Evolutionary conservation across 2,329 filamentous ascomycete genomes (phyloP), one percentile per base, ranked within the genome.

Genomic region (Lizonia empirigonia): DNA sequence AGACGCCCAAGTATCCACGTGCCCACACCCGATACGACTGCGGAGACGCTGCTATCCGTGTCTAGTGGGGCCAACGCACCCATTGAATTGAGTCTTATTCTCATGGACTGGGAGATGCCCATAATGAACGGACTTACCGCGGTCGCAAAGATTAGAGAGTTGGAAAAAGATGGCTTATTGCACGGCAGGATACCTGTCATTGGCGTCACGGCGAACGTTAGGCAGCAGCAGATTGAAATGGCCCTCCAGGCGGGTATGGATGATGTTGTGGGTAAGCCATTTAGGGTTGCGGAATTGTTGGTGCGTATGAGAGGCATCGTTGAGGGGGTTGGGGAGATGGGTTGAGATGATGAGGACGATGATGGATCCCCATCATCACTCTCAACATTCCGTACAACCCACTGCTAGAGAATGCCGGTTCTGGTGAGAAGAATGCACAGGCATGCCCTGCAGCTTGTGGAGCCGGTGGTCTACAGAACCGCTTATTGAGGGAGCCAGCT

Each of bases 231-330:
- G 49, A 62, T 73, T 1, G 35, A 62, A 2, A 55, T 33, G 8
- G 67, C 69, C 1, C 52, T 70, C 12, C 45, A 63, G 20, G 68
- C 64, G 0, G 71, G 70, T 3, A 73, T 73, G 69, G 69, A 72
- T n/a, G 62, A 70, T 71, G 84, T 91, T 34, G 88, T 93, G 27
- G 86, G 87, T 1, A 93, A 93, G 67, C 89, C 90, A 3, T 93
- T 92, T 67, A 54, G 63, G 2, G 63, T 71, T 19, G 53, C 53
- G 1, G 68, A 70, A 37, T 40, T 71, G 30, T 49, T 66, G 22
- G 47, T 34, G 1, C 59, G 58, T 7, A 68, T 69, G 60, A 58
- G 36, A 29, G 49, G 49, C 0, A 50, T 62, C 15, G 55, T 64
- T 2, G 44, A 51, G 4, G 38, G 44, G 2, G 39, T 53, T 22